Evolutionary conservation across 768 basidiomycete species (phyloP).

Genomic region (Zangia roseola): DNA sequence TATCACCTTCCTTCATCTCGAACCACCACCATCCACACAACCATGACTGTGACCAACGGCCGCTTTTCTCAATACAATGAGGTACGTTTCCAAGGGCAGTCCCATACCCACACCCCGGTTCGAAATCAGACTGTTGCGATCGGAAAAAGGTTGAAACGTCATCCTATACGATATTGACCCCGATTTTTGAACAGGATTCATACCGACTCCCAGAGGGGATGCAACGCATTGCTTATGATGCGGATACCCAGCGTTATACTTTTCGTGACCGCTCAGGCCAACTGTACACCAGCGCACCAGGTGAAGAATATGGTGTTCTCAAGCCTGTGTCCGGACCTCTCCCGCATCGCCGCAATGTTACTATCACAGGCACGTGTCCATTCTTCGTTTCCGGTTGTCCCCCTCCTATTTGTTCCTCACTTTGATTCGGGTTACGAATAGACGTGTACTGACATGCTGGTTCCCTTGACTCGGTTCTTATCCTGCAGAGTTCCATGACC

Average conservation of each 20-base stretch:
- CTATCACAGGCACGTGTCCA: slow-evolving; percentile 23
- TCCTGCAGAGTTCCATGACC: slow-evolving; percentile 26
- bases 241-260: slow-evolving; percentile 49
- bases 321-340: slow-evolving; percentile 31
- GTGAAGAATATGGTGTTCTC: slow-evolving; percentile 45
- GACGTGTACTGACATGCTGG: too few species aligned
- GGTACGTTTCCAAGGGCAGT: slow-evolving; percentile 9
- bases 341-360: slow-evolving; percentile 26
- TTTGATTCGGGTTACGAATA: too few species aligned
- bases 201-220: slow-evolving; percentile 42
- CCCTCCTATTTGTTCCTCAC: neutral
- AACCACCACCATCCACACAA: slow-evolving; percentile 12
- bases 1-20: neutral
- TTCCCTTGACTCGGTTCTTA: neutral
- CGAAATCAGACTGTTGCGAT: neutral
- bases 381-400: slow-evolving; percentile 14
- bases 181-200: slow-evolving; percentile 31
- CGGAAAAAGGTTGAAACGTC: neutral
- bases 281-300: slow-evolving; percentile 45
- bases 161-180: neutral
- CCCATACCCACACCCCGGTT: neutral
- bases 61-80: slow-evolving; percentile 27
- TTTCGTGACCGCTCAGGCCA: slow-evolving; percentile 47
- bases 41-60: neutral
- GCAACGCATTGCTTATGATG: slow-evolving; percentile 51